These are phyloP conservation scores for Salix dunnii DNA, from an alignment of 345 rosid genomes.

Conservation along the genomic window DNA sequence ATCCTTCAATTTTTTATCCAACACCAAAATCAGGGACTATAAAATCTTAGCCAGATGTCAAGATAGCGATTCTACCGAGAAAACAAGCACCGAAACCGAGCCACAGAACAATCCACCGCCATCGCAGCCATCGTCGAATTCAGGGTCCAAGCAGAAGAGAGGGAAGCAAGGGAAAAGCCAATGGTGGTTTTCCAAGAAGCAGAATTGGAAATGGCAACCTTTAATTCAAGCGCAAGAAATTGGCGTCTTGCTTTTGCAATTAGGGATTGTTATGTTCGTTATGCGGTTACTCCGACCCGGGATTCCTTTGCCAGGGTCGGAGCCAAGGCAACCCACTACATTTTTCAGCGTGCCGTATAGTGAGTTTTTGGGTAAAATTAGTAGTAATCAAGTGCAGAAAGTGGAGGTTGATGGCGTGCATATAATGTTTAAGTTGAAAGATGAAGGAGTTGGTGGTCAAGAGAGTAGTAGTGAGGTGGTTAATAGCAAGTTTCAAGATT, in stretches of 20 bases:
- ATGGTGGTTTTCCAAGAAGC: slow-evolving; percentile 69
- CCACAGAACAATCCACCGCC: slow-evolving; percentile 21
- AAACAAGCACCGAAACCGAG: slow-evolving; percentile 40
- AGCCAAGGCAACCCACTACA: slow-evolving; percentile 62
- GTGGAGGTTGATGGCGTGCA: slow-evolving; percentile 90
- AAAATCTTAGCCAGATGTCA: slow-evolving; percentile 54
- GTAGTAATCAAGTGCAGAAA: slow-evolving; percentile 61
- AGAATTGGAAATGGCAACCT: slow-evolving; percentile 76
- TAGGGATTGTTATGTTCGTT: slow-evolving; percentile 75
- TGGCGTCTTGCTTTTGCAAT: slow-evolving; percentile 66
- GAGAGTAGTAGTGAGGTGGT: slow-evolving; percentile 39
- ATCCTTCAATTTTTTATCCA: slow-evolving; percentile 21
- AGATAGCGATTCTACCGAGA: slow-evolving; percentile 60
- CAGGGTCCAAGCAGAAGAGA: slow-evolving; percentile 45
- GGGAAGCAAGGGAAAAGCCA: slow-evolving; percentile 49
- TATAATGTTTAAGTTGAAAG: slow-evolving; percentile 73
- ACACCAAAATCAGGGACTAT: slow-evolving; percentile 29
- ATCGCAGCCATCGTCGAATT: slow-evolving; percentile 23
- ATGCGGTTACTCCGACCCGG: slow-evolving; percentile 86
- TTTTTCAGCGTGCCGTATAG: slow-evolving; percentile 78
- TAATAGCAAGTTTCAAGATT: slow-evolving; percentile 48
- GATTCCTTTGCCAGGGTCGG: slow-evolving; percentile 78
- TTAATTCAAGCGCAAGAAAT: slow-evolving; percentile 74
- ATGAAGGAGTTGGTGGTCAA: slow-evolving; percentile 33
- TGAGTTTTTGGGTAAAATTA: slow-evolving; percentile 74